Percentiles rank a stretch among this genome's conserved stretches.
Evolutionary conservation across 495 filamentous ascomycete genomes (phyloP).

Genomic region (Trichoderma asperelloides): DNA sequence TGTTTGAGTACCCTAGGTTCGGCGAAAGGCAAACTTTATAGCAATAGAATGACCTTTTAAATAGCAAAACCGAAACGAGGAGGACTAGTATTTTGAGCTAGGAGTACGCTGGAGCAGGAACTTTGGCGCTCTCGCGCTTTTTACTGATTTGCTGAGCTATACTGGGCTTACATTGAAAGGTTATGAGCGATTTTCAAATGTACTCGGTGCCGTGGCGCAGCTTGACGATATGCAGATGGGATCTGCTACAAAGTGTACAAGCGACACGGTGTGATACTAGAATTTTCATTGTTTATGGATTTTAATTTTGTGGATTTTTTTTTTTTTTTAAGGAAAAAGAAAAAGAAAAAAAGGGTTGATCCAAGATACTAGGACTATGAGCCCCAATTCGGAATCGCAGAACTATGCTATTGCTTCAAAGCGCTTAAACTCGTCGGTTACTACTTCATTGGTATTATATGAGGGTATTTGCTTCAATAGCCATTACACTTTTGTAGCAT

Average conservation of each 20-base stretch:
- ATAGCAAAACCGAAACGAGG: neutral
- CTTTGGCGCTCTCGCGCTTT: neutral
- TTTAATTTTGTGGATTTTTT: too few relatives aligned
- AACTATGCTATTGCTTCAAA: too few relatives aligned
- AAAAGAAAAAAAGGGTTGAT: too few relatives aligned
- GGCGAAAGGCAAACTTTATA: neutral
- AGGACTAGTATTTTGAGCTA: neutral
- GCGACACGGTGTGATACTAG: neutral
- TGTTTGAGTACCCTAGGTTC: neutral
- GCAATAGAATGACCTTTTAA: neutral
- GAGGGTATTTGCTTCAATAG: neutral
- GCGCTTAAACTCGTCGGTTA: too few relatives aligned
- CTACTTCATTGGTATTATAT: neutral
- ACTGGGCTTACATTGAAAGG: neutral
- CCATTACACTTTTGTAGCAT: neutral
- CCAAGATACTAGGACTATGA: too few relatives aligned
- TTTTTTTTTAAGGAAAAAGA: too few relatives aligned
- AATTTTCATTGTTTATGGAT: too few relatives aligned
- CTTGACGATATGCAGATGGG: neutral
- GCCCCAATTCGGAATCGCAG: too few relatives aligned
- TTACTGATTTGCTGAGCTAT: neutral
- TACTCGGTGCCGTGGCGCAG: neutral
- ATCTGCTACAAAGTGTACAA: neutral
- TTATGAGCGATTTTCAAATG: neutral
- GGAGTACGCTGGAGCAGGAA: neutral